These are phyloP conservation scores for Phytopythium oedochilum DNA, from an alignment of 352 stramenopile genomes.

Conservation along the genomic window DNA sequence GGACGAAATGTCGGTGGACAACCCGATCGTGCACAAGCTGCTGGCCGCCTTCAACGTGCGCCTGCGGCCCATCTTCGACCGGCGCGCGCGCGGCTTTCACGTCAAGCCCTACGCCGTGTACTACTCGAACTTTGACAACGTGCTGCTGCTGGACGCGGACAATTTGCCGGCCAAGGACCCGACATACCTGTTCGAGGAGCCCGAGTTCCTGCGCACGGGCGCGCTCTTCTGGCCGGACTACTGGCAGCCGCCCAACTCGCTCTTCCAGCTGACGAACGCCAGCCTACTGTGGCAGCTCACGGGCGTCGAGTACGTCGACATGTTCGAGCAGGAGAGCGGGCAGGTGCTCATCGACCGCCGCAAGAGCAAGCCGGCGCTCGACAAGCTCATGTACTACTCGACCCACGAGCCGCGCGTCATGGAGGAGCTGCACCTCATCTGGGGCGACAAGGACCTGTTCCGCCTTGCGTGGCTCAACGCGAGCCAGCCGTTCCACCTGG, in stretches of 20 bases:
- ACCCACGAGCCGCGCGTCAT: constrained; percentile 63
- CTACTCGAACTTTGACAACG: constrained; percentile 84
- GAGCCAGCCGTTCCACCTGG: constrained; percentile 77
- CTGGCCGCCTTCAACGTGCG: constrained; percentile 66
- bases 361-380: constrained; percentile 66
- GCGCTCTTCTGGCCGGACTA: constrained; percentile 87
- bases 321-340: constrained; percentile 85
- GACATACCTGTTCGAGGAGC: constrained; percentile 80
- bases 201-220: constrained; percentile 64
- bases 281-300: constrained; percentile 77
- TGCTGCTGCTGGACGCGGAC: constrained; percentile 79
- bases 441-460: constrained; percentile 87
- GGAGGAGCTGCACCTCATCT: constrained; percentile 75
- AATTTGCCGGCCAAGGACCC: constrained; percentile 79
- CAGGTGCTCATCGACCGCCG: constrained; percentile 81
- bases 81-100: constrained; percentile 67
- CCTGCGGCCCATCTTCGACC: constrained; percentile 79
- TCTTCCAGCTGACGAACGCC: constrained; percentile 75
- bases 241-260: constrained; percentile 76
- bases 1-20: constrained; percentile 83
- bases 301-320: constrained; percentile 63
- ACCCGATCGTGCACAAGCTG: constrained; percentile 70
- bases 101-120: constrained; percentile 85
- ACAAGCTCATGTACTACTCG: constrained; percentile 87
- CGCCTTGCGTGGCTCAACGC: constrained; percentile 76